Conservation (phyloP, 1,139 yeast species). For the Blastobotrys indianensis region DNA sequence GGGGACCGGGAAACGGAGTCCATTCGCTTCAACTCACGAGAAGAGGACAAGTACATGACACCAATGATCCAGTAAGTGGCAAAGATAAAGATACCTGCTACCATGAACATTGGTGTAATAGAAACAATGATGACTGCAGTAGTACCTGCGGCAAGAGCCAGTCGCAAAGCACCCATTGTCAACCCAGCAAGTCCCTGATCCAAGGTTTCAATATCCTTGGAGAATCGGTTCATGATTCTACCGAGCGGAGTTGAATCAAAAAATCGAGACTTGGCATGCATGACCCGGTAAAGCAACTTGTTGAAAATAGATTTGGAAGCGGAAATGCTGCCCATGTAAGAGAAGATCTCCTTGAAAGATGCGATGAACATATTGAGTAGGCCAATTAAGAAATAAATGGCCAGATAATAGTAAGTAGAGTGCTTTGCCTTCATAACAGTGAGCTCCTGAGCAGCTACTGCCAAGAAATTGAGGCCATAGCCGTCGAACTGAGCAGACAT, state of each 20-base stretch:
- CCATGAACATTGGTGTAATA: slow-evolving; percentile 79
- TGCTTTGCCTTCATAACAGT: slow-evolving; percentile 20
- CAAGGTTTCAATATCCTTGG: slow-evolving; percentile 88
- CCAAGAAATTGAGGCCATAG: background rate
- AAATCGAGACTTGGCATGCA: slow-evolving; percentile 74
- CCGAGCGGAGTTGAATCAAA: slow-evolving; percentile 96
- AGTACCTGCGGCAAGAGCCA: slow-evolving; percentile 61
- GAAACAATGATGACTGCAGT: slow-evolving; percentile 66
- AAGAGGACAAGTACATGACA: slow-evolving; percentile 66
- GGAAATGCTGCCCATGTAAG: slow-evolving; percentile 65
- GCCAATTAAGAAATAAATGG: slow-evolving; percentile 67
- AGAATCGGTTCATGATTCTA: slow-evolving; percentile 92
- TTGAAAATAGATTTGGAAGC: slow-evolving; percentile 77
- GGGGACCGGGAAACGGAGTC: slow-evolving; percentile 91
- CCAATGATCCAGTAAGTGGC: slow-evolving; percentile 68
- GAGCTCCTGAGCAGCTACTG: slow-evolving; percentile 25
- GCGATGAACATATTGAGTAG: slow-evolving; percentile 51
- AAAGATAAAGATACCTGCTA: slow-evolving; percentile 65
- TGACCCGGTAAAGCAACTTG: slow-evolving; percentile 54
- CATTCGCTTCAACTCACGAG: slow-evolving; percentile 86
- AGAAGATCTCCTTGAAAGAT: slow-evolving; percentile 51
- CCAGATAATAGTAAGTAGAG: slow-evolving; percentile 56
- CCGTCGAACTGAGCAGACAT: slow-evolving; percentile 4
- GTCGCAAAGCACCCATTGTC: slow-evolving; percentile 66
- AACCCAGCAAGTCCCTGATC: slow-evolving; percentile 90